Evolutionary conservation across 345 rosid species (phyloP).

Genomic region (Cardamine resedifolia): DNA sequence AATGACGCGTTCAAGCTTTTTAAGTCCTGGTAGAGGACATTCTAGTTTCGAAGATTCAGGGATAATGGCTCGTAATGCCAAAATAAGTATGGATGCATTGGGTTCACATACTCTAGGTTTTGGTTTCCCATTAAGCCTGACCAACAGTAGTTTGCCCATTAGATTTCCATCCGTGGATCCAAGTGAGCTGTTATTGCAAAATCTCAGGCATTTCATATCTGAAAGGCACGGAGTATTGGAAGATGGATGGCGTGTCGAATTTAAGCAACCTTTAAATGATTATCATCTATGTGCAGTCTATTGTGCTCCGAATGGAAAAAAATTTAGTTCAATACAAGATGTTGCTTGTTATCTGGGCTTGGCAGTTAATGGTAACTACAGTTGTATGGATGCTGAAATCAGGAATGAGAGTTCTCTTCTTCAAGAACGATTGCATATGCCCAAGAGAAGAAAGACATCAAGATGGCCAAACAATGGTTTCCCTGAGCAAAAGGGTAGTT

Average conservation of each 20-base stretch:
- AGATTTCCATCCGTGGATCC: constrained; percentile 60
- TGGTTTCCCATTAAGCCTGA: constrained; percentile 52
- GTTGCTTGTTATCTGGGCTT: constrained; percentile 90
- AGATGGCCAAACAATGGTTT: constrained; percentile 52
- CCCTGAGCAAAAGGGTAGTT: constrained; percentile 53
- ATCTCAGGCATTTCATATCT: constrained; percentile 72
- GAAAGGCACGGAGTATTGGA: constrained; percentile 81
- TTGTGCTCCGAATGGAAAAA: constrained; percentile 79
- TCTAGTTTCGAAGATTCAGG: constrained; percentile 51
- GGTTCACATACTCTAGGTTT: constrained; percentile 46
- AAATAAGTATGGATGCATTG: constrained; percentile 48
- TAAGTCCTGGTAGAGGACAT: constrained; percentile 49
- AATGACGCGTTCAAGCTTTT: constrained; percentile 48
- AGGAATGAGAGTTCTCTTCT: constrained; percentile 51
- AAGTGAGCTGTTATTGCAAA: constrained; percentile 66
- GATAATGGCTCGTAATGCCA: constrained; percentile 36
- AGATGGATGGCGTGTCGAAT: constrained; percentile 85
- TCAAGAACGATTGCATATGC: constrained; percentile 52
- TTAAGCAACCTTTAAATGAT: constrained; percentile 51
- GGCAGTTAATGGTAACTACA: constrained; percentile 42
- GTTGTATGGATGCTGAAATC: constrained; percentile 45
- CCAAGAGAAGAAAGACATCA: constrained; percentile 62
- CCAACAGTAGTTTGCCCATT: constrained; percentile 45
- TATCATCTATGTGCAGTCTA: constrained; percentile 59
- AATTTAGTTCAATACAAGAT: constrained; percentile 72